Evolutionary conservation across 2,329 filamentous ascomycete genomes (phyloP).

Genomic region (Alternaria arbusti): DNA sequence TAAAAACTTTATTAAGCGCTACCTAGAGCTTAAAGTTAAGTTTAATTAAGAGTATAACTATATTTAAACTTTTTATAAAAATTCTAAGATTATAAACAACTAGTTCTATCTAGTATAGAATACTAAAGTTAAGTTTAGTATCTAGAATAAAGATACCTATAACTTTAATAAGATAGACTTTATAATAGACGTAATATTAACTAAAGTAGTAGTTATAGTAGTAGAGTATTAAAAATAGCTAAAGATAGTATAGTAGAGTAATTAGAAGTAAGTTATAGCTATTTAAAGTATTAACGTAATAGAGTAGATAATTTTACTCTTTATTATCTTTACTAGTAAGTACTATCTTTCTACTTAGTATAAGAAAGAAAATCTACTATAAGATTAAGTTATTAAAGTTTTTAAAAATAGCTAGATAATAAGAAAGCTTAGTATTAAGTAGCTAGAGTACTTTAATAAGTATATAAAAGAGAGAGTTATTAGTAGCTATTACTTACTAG

Average conservation of each 20-base stretch:
- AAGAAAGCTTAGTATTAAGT: background rate
- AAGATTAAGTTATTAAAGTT: background rate
- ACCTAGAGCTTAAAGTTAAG: no score
- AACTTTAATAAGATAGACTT: background rate
- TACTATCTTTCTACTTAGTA: background rate
- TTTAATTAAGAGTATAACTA: no score
- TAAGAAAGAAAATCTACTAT: background rate
- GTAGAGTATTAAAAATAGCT: background rate
- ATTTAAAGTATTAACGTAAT: background rate
- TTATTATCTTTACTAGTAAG: background rate
- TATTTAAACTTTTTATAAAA: background rate
- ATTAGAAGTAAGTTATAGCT: background rate
- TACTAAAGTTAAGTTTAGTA: background rate
- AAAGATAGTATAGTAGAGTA: background rate
- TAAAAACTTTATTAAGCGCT: background rate
- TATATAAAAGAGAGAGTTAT: slow-evolving; percentile 1
- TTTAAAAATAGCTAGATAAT: background rate
- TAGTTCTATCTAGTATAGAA: background rate
- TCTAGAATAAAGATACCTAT: background rate
- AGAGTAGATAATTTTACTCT: background rate
- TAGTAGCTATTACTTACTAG: slow-evolving; percentile 2
- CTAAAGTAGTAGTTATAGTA: background rate
- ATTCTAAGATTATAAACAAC: background rate
- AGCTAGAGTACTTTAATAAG: slow-evolving; percentile 5
- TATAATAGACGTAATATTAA: background rate